phyloP scores from a whole-genome alignment of 1,284 basidiomycete species.

The Xerocomus amazonicus region DNA sequence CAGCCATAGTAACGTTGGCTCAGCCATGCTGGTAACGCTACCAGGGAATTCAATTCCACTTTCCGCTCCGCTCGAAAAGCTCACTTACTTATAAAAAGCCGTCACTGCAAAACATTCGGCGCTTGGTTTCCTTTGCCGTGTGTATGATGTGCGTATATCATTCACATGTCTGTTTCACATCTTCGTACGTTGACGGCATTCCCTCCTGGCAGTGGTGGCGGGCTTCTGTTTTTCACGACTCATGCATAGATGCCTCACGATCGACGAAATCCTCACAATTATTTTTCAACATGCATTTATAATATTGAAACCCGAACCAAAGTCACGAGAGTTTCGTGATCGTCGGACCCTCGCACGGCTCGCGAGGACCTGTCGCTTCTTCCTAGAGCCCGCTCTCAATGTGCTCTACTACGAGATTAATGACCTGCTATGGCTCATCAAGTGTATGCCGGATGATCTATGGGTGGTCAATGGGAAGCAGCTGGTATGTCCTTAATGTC shows the following conservation, averaged over 20 bases:
- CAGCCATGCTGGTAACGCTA: background rate
- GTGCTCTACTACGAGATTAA: slow-evolving; percentile 32
- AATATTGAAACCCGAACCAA: slow-evolving; percentile 28
- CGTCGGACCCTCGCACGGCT: slow-evolving; percentile 31
- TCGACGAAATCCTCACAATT: slow-evolving; percentile 31
- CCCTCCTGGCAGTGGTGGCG: slow-evolving; percentile 11
- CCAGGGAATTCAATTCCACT: background rate
- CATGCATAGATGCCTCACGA: slow-evolving; percentile 32
- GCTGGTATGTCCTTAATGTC: slow-evolving; percentile 19
- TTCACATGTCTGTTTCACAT: background rate
- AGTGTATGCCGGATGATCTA: slow-evolving; percentile 30
- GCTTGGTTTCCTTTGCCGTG: slow-evolving; percentile 19
- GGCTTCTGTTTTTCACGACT: slow-evolving; percentile 17
- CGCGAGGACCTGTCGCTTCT: slow-evolving; percentile 31
- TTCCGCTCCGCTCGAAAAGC: slow-evolving; percentile 25
- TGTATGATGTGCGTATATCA: slow-evolving; percentile 25
- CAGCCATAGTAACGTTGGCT: background rate
- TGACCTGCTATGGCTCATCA: slow-evolving; percentile 34
- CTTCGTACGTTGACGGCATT: slow-evolving; percentile 4
- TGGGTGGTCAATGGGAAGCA: slow-evolving; percentile 33
- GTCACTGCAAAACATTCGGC: slow-evolving; percentile 2
- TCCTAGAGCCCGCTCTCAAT: slow-evolving; percentile 33
- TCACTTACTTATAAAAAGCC: slow-evolving; percentile 5
- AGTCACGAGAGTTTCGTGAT: slow-evolving; percentile 26
- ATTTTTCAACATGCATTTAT: slow-evolving; percentile 32